Evolutionary conservation across 1,284 basidiomycete genomes (phyloP).

Genomic region (Agaricales sp.): DNA sequence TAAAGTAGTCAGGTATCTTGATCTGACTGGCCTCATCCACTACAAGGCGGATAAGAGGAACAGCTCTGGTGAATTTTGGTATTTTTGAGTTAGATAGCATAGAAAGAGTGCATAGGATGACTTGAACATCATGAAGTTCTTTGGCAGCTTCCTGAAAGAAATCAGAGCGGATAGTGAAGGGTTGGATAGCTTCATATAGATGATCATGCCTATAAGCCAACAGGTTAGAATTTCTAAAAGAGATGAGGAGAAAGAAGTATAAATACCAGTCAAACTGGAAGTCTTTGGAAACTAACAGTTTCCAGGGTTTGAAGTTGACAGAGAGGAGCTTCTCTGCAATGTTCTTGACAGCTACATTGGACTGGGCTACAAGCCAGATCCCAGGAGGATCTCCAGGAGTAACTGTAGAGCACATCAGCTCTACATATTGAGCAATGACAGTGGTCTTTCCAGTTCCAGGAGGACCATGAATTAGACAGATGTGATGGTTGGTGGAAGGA

Average conservation of each 20-base stretch:
- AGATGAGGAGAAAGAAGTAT: conserved; percentile 1
- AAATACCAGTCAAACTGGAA: conserved; percentile 54
- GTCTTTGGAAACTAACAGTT: conserved; percentile 45
- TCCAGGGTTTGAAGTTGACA: conserved; percentile 35
- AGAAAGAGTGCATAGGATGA: conserved; percentile 61
- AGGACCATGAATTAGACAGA: conserved; percentile 28
- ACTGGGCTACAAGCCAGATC: conserved; percentile 67
- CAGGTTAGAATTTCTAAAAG: conserved; percentile 7
- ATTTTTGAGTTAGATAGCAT: conserved; percentile 50
- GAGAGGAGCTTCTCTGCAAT: conserved; percentile 50
- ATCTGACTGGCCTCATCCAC: conserved; percentile 63
- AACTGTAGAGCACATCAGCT: conserved; percentile 19
- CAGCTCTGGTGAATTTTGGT: conserved; percentile 21
- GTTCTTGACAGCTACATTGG: conserved; percentile 55
- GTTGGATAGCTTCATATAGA: conserved; percentile 36
- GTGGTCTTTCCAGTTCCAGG: conserved; percentile 53
- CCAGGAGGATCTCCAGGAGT: conserved; percentile 22
- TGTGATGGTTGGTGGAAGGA: conserved; percentile 14
- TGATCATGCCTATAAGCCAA: conserved; percentile 56
- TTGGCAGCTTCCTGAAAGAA: conserved; percentile 21
- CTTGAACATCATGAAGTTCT: conserved; percentile 29
- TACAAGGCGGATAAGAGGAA: conserved; percentile 42
- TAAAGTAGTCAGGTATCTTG: conserved; percentile 48
- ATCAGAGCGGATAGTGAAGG: conserved; percentile 41
- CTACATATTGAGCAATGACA: conserved; percentile 53